These are phyloP conservation scores for Ceratobasidium sp. DNA, from an alignment of 1,284 basidiomycete species.

Conservation along the genomic window DNA sequence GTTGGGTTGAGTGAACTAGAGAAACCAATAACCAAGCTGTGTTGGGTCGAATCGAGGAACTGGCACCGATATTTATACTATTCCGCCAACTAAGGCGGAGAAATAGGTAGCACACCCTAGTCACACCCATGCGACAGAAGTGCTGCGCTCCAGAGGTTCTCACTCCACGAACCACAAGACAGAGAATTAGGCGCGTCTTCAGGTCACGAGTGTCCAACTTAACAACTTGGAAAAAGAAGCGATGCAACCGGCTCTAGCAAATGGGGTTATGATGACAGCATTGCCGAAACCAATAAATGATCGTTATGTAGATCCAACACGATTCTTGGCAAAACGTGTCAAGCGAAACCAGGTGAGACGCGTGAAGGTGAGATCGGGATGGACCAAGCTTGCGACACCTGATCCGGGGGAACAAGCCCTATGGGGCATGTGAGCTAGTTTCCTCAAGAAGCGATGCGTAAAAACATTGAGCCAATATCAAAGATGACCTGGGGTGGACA, in stretches of 20 bases:
- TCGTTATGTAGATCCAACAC: neutral
- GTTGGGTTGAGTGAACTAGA: neutral
- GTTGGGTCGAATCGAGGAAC: neutral
- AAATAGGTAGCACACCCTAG: neutral
- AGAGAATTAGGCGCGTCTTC: neutral
- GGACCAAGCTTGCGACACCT: neutral
- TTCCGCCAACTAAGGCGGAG: neutral
- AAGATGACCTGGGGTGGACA: neutral
- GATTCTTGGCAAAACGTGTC: neutral
- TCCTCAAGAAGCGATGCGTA: neutral
- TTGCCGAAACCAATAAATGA: neutral
- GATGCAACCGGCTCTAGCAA: neutral
- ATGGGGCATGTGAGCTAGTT: neutral
- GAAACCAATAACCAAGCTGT: neutral
- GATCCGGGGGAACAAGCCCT: neutral
- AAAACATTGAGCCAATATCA: neutral
- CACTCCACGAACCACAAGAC: neutral
- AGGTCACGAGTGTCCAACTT: neutral
- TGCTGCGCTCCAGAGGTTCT: neutral
- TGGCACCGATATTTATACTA: conserved; percentile 1
- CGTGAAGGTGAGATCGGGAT: neutral
- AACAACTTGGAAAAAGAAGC: neutral
- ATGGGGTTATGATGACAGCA: conserved; percentile 21
- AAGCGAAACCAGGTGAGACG: neutral
- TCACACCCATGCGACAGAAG: neutral